Percentiles rank a stretch among this genome's conserved stretches.
Conservation (phyloP, 805 yeast species). For the Saccharomycopsis guyanensis region DNA sequence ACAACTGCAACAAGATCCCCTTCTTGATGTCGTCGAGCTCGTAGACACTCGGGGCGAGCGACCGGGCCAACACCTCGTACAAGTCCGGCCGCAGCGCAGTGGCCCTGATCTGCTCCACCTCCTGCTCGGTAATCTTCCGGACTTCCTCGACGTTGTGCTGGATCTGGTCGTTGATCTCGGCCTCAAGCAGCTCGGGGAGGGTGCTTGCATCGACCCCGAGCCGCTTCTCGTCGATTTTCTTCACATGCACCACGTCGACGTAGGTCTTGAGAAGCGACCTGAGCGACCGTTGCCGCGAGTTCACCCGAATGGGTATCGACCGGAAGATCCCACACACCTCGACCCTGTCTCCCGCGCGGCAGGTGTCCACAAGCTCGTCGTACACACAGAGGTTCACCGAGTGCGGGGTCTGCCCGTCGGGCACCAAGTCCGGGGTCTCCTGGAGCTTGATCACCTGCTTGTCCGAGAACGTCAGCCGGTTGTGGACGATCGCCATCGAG, state of each 20-base stretch:
- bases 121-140: constrained; percentile 61
- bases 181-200: constrained; percentile 29
- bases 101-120: constrained; percentile 54
- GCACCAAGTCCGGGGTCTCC: constrained; percentile 93
- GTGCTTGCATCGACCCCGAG: constrained; percentile 77
- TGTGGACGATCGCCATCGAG: constrained; percentile 87
- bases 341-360: constrained; percentile 94
- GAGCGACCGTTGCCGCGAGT: constrained; percentile 75
- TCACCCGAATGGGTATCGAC: constrained; percentile 84
- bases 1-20: constrained; percentile 84
- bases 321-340: constrained; percentile 95
- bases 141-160: constrained; percentile 71
- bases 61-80: constrained; percentile 79
- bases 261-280: constrained; percentile 86
- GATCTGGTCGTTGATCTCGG: constrained; percentile 44
- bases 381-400: constrained; percentile 89
- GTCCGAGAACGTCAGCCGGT: constrained; percentile 88
- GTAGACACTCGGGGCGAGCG: constrained; percentile 93
- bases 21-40: constrained; percentile 96
- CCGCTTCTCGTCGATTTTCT: constrained; percentile 75
- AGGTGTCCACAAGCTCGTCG: constrained; percentile 90
- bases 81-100: constrained; percentile 65
- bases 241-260: constrained; percentile 88
- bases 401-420: constrained; percentile 98
- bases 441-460: constrained; percentile 91